These are phyloP conservation scores for Plasmodium falciparum DNA, from an alignment of 169 alveolate genomes.

Conservation along the genomic window DNA sequence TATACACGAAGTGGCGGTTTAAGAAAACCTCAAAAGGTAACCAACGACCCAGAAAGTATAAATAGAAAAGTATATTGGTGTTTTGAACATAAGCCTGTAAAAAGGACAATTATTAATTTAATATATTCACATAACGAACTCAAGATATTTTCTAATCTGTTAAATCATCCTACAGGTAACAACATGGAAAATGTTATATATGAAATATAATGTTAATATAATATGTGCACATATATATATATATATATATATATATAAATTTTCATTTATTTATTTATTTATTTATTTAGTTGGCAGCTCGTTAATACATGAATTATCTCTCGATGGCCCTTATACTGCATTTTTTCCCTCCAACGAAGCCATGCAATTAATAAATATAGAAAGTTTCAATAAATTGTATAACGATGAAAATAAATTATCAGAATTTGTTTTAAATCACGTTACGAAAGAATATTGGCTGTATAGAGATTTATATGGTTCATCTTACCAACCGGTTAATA, in stretches of 20 bases:
- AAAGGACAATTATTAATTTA: conserved; percentile 81
- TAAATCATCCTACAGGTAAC: conserved; percentile 59
- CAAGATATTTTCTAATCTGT: conserved; percentile 39
- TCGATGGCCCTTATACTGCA: conserved; percentile 88
- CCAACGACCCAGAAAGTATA: conserved; percentile 85
- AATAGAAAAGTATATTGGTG: conserved; percentile 86
- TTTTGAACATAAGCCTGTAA: conserved; percentile 81
- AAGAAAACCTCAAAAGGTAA: conserved; percentile 77
- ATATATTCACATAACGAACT: conserved; percentile 73
- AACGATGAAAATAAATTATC: conserved; percentile 64
- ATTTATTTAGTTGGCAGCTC: conserved; percentile 75
- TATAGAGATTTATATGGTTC: conserved; percentile 86
- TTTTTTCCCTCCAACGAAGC: conserved; percentile 83
- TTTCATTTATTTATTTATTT: conserved; percentile 7
- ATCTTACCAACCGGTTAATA: conserved; percentile 81
- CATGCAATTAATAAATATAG: conserved; percentile 59
- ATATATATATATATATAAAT: neutral
- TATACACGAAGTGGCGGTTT: conserved; percentile 76
- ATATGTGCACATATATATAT: conserved; percentile 76
- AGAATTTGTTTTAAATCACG: conserved; percentile 83
- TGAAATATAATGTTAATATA: neutral
- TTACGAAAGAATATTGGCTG: conserved; percentile 81
- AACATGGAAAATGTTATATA: no score
- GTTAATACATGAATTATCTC: conserved; percentile 83
- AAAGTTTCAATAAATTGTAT: conserved; percentile 60